phyloP scores from a whole-genome alignment of 257 asterid genomes.

The Solanum lycopersicoides region DNA sequence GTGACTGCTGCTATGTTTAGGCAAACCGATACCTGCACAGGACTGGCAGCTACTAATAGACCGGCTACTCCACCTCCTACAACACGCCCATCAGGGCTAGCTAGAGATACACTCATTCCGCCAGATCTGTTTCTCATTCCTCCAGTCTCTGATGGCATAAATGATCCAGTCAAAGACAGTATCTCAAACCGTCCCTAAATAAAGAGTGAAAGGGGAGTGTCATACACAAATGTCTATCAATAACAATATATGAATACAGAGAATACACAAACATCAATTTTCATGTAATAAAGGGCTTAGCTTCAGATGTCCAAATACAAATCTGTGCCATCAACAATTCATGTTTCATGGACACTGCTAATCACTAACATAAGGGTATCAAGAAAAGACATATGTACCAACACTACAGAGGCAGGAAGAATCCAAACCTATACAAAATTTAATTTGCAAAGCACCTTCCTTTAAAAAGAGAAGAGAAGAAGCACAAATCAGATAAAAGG shows the following conservation, averaged over 20 bases:
- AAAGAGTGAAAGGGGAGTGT: not conserved
- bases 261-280: too few species aligned
- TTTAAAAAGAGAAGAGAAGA: not conserved
- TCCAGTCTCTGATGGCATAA: constrained; percentile 77
- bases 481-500: not conserved
- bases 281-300: too few species aligned
- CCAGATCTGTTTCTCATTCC: constrained; percentile 89
- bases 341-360: not conserved
- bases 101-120: constrained; percentile 93
- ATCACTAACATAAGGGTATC: not conserved
- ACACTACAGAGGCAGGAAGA: not conserved
- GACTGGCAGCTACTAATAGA: constrained; percentile 78
- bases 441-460: not conserved
- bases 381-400: not conserved
- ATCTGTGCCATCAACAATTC: not conserved
- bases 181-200: constrained; percentile 93
- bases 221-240: not conserved
- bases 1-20: not conserved
- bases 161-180: constrained; percentile 79
- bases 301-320: too few species aligned
- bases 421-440: not conserved
- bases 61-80: constrained; percentile 97
- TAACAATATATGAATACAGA: not conserved
- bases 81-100: constrained; percentile 90
- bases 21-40: constrained; percentile 55